Base-by-base conservation (phyloP, 2,329 filamentous ascomycete species). In the Diatrype stigma region DNA sequence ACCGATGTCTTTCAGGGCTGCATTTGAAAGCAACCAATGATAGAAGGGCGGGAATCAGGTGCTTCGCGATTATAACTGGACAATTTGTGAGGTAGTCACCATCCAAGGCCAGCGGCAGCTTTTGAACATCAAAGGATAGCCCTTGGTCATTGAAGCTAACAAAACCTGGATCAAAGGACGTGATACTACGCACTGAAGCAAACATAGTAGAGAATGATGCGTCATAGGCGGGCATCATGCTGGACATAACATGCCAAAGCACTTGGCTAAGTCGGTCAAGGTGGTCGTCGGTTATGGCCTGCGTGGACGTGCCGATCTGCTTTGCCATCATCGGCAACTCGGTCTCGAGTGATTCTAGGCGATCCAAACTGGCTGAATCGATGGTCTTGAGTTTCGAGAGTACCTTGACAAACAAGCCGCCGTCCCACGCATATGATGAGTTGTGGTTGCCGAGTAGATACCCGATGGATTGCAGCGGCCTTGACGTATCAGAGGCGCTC, bases 321-420 rank as follows among this genome's bases (percentile, higher is more conserved):
- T 75, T 74, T 10, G 81, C 81, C 52, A 89, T 70, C 3, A 79
- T 71, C 8, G 83, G 82, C 46, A 89, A 69, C 61, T 90, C 87
- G 1, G 75, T 72, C 65, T 88, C 84, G 0, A 90, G 72, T 17
- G 86, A 73, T 42, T 79, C 75, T 45, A 90, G 70, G 40, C 83
- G 81, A 44, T 77, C 77, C 37, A 90, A 70, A 44, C 73, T 79
- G 0, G 85, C 80, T 22, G 76, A 71, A 12, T 70, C 69, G 17
- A 84, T 66, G 1, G 66, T 69, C 47, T 77, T 71, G 45, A 87
- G 67, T 57, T 78, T 84, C 14, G 73, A 70, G 58, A 89, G 70
- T 3, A 89, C 61, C 1, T 77, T 76, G 21, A 73, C 60, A 6
- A 79, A 76, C 17, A 84, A 59, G 3, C 67, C 70, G 30, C 74